phyloP scores from a whole-genome alignment of 1,139 yeast species.

The Citeromyces hawaiiensis region DNA sequence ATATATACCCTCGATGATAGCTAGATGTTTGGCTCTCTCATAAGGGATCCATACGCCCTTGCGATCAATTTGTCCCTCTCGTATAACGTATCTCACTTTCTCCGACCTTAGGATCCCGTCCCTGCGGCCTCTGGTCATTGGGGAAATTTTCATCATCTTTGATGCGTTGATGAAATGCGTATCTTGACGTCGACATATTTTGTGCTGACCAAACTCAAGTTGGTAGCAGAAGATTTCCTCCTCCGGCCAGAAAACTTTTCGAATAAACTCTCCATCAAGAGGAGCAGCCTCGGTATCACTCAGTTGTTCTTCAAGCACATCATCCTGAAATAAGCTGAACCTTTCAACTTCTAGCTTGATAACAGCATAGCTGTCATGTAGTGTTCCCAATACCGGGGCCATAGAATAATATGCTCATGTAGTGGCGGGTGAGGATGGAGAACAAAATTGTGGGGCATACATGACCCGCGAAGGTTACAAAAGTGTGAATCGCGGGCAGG shows the following conservation, averaged over 20 bases:
- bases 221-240: conserved; percentile 91
- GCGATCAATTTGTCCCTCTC: conserved; percentile 92
- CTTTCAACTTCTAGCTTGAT: background rate
- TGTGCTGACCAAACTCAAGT: conserved; percentile 84
- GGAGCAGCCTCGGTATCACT: background rate
- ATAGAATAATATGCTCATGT: too few relatives aligned
- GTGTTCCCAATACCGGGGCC: too few relatives aligned
- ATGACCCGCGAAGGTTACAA: too few relatives aligned
- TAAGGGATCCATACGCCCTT: conserved; percentile 98
- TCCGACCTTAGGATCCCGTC: conserved; percentile 90
- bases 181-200: conserved; percentile 83
- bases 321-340: background rate
- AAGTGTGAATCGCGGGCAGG: too few relatives aligned
- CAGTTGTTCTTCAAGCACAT: too few relatives aligned
- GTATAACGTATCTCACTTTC: conserved; percentile 81
- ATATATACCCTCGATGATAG: background rate
- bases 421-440: too few relatives aligned
- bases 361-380: too few relatives aligned
- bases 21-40: conserved; percentile 47
- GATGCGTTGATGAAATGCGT: conserved; percentile 96
- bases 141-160: conserved; percentile 80
- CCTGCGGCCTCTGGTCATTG: conserved; percentile 91
- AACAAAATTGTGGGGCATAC: too few relatives aligned
- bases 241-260: conserved; percentile 57
- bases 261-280: background rate